Percentiles rank a stretch among this genome's conserved stretches.
phyloP scores from a whole-genome alignment of 345 rosid species.

The Cardamine chenopodiifolia region DNA sequence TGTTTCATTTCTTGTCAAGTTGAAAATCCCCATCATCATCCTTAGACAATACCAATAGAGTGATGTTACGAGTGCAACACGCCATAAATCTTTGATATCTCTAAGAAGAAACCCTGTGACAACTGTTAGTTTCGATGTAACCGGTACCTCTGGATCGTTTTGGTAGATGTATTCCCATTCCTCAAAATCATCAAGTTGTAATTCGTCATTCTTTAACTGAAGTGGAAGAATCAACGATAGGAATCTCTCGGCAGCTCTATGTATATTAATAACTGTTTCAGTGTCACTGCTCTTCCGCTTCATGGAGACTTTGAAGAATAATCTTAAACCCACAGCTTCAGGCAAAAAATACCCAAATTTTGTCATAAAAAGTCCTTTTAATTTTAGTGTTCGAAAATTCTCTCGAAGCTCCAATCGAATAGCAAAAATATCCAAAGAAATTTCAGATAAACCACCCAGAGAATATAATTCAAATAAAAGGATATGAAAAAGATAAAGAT shows the following conservation, averaged over 20 bases:
- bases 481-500: slow-evolving; percentile 7
- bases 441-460: neutral
- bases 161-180: neutral
- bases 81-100: slow-evolving; percentile 72
- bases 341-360: neutral
- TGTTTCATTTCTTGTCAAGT: slow-evolving; percentile 51
- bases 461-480: slow-evolving; percentile 1
- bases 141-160: slow-evolving; percentile 24
- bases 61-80: slow-evolving; percentile 65
- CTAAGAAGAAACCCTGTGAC: slow-evolving; percentile 62
- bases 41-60: slow-evolving; percentile 52
- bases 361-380: neutral
- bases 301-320: neutral
- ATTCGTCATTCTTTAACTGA: slow-evolving; percentile 41
- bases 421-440: neutral
- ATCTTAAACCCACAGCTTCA: neutral
- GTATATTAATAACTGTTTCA: slow-evolving; percentile 51
- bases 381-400: neutral
- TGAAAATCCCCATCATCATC: slow-evolving; percentile 39
- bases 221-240: slow-evolving; percentile 60
- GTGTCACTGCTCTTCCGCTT: neutral
- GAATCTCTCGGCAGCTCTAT: slow-evolving; percentile 54
- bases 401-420: slow-evolving; percentile 12
- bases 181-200: slow-evolving; percentile 48
- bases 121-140: slow-evolving; percentile 55